Percentiles rank a stretch among this genome's conserved stretches.
These are phyloP conservation scores for Talaromyces sp. DNA, from an alignment of 2,329 filamentous ascomycete species.

Conservation along the genomic window DNA sequence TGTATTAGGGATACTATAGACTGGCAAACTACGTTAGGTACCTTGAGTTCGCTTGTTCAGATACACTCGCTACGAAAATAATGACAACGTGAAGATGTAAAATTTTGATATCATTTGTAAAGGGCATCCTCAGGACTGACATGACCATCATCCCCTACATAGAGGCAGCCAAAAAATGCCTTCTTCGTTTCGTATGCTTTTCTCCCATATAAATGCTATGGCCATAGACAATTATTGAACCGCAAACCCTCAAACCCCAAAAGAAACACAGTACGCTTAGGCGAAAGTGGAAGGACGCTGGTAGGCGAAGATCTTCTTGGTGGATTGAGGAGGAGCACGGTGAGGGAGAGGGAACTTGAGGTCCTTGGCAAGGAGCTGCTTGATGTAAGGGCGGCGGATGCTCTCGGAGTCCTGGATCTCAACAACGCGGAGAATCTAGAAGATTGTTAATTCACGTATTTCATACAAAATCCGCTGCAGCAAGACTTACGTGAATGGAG, in stretches of 20 bases:
- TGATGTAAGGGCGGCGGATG: constrained; percentile 98
- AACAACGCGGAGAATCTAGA: constrained; percentile 93
- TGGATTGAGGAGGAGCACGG: constrained; percentile 76
- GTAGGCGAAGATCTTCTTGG: constrained; percentile 89
- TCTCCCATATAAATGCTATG: constrained; percentile 39
- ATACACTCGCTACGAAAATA: not conserved
- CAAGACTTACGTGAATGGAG: constrained; percentile 84
- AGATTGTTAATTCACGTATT: constrained; percentile 12
- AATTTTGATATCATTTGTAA: constrained; percentile 35
- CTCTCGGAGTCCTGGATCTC: constrained; percentile 93
- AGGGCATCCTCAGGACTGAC: constrained; percentile 37
- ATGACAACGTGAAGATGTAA: constrained; percentile 8
- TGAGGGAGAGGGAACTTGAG: constrained; percentile 99
- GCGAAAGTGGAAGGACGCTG: constrained; percentile 96
- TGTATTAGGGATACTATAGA: not conserved
- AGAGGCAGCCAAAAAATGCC: constrained; percentile 31
- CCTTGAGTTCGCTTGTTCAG: too few relatives aligned
- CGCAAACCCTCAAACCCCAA: constrained; percentile 33
- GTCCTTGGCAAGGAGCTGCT: constrained; percentile 91
- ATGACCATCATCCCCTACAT: constrained; percentile 31
- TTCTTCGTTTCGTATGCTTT: constrained; percentile 27
- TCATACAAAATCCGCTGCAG: not conserved
- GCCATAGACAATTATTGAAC: constrained; percentile 40
- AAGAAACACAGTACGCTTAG: constrained; percentile 56
- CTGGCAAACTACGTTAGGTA: too few relatives aligned